Base-by-base conservation (phyloP, 345 rosid species). In the Diplotaxis tenuifolia region DNA sequence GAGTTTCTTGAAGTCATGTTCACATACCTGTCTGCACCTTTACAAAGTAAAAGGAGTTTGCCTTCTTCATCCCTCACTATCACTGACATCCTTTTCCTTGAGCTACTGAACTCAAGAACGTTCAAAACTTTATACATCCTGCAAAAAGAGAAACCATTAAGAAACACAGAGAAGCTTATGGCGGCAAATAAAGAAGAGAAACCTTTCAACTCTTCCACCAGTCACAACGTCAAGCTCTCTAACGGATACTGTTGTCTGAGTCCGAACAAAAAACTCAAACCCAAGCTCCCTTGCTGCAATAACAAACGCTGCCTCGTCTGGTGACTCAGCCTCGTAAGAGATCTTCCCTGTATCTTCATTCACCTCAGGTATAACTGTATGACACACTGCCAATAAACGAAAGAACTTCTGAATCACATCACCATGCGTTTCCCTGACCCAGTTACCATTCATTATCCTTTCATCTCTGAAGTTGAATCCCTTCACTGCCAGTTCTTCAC, bases 11-110 rank as follows among this genome's bases (percentile, higher is more conserved):
- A 58, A 15, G 68, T 72, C 10, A n/a, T 67, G 29, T 19, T 76
- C 50, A 65, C 86, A n/a, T 71, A 89, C 97, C 97, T 91, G 87
- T 94, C 98, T 8, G 98, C 97, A 5, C 98, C 98, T 89, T 94
- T 94, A 70, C 89, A 85, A 70, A 94, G 88, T 61, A 94, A 84
- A 7, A 94, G 85, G 50, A 89, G 86, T 80, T 85, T 87, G 42
- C 90, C 96, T 52, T 86, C 89, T 56, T 86, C 88, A 65, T 84
- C 65, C 76, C 85, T 82, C 52, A 91, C 87, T 67, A 94, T 81
- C 62, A 94, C 98, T 31, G 98, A 91, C 98, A 94, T 94, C 83
- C 98, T 82, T 82, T 73, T 78, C 71, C 78, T 78, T 53, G 81
- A 67, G 70, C 81, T 78, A 71, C 82, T 94, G 81, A 94, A 94